Base-by-base conservation (phyloP, 2,329 filamentous ascomycete species). In the Colletotrichum theobromicola region DNA sequence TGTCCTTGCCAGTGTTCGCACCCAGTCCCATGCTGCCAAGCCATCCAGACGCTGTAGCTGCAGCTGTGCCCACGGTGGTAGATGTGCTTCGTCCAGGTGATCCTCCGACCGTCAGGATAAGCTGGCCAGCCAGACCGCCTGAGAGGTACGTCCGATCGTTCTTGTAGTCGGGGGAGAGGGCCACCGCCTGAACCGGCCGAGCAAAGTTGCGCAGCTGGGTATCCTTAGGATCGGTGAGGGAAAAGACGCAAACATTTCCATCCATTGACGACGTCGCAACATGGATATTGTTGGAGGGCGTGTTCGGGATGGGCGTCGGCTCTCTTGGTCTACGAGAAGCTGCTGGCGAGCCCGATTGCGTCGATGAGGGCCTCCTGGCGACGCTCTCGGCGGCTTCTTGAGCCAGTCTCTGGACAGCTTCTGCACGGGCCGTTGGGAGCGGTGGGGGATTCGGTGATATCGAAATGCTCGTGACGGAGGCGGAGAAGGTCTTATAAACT, bases 251-350 rank as follows among this genome's bases (percentile, higher is more conserved):
- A 16, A 99, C 95, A 81, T 98, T 96, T 21, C 97, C 97, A 83
- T 99, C 97, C 81, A 98, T 94, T 0, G 97, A 98, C 1, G 97
- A 95, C 2, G 96, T 98, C 2, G 94, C 96, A 77, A 99, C 94
- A 82, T 97, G 94, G 53, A 99, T 98, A 68, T 96, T 93, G 79
- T 98, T 98, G 3, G 95, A 96, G 0, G 95, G 94, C 0, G 89
- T 95, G 74, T 93, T 92, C 1, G 94, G 92, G 3, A 98, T 87
- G 1, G 88, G 85, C 1, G 86, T 83, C 1, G 86, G 83, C 76
- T 93, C 89, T 16, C 84, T 89, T 7, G 85, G 84, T 70, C 85
- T 87, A 72, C 89, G 87, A 15, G 90, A 88, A 9, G 87, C 84
- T 9, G 87, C 86, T 3, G 90, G 86, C 7, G 90, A 84, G 21